Evolutionary conservation across 352 stramenopile species (phyloP), one percentile per base, ranked within the genome.

Genomic region (Globisporangium spiculum): DNA sequence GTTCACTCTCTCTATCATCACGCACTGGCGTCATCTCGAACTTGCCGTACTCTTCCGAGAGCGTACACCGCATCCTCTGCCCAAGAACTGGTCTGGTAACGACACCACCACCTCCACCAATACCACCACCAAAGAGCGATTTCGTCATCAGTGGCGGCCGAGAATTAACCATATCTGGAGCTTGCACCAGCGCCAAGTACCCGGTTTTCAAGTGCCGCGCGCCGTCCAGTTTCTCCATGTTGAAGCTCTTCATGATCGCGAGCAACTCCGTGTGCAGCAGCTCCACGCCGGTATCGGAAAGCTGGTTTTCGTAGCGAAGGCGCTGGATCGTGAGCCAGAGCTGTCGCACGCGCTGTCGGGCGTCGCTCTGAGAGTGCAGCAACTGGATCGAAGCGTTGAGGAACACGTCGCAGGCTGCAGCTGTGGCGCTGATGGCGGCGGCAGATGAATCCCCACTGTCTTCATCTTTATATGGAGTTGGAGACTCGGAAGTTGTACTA

Each of bases 361-460:
- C 70, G 32, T 91, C 79, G 66, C 81, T 84, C 30, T 93, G 86
- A 8, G 87, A 59, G 63, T 91, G 79, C 52, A 90, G 60, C 0
- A 92, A 63, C 65, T 93, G 83, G 38, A 92, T 78, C 12, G 83
- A 91, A 16, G 81, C 80, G 44, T 80, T 80, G 16, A 91, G 63
- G 46, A 90, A 89, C 5, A 76, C 73, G 22, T 85, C 74, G 14
- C 71, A 75, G 32, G 54, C 62, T 24, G 63, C 63, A 32, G 36
- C 55, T 46, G 34, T 20, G 18, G 32, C 56, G 18, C 7, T 36
- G 20, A 8, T 41, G 36, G 8, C 14, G 36, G 36, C 20, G 48
- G 52, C 10, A 12, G 44, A 8, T 22, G 60, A n/a, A 22, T 70
- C 36, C 24, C 57, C 56, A 16, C 58, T 30, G 12, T 68, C n/a